A percentile compares a stretch with the other conserved stretches of the same genome.
phyloP scores from a whole-genome alignment of 2,329 filamentous ascomycete genomes.

The Amylocarpus encephaloides region DNA sequence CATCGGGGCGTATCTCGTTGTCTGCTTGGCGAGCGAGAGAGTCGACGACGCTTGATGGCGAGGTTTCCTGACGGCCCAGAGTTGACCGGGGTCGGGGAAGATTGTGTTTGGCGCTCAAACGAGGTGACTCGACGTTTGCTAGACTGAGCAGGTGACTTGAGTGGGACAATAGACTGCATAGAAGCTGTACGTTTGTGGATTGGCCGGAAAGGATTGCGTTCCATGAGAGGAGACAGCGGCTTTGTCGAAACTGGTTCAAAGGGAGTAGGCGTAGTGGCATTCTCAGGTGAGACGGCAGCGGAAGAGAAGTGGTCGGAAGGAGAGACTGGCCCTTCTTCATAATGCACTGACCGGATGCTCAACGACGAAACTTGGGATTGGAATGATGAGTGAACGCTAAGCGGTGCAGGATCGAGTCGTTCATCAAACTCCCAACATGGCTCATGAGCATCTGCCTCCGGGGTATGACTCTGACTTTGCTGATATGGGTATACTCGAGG shows the following conservation, averaged over 20 bases:
- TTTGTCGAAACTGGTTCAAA: constrained; percentile 9
- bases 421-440: constrained; percentile 63
- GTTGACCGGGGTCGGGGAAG: constrained; percentile 13
- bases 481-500: constrained; percentile 48
- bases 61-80: constrained; percentile 6
- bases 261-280: constrained; percentile 27
- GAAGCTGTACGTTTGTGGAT: constrained; percentile 47
- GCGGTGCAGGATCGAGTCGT: constrained; percentile 49
- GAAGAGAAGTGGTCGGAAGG: constrained; percentile 30
- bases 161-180: constrained; percentile 39
- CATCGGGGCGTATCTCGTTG: constrained; percentile 49
- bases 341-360: constrained; percentile 37
- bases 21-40: constrained; percentile 49
- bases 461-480: constrained; percentile 40
- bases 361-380: constrained; percentile 34
- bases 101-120: constrained; percentile 31
- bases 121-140: constrained; percentile 43
- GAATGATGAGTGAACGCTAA: constrained; percentile 43
- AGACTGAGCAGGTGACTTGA: constrained; percentile 34
- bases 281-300: constrained; percentile 19
- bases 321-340: constrained; percentile 26
- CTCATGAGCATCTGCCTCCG: constrained; percentile 57
- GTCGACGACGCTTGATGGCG: constrained; percentile 32
- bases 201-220: constrained; percentile 36
- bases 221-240: constrained; percentile 22